Base-by-base conservation (phyloP, 2,329 filamentous ascomycete species). In the Hypoxylon sp. region DNA sequence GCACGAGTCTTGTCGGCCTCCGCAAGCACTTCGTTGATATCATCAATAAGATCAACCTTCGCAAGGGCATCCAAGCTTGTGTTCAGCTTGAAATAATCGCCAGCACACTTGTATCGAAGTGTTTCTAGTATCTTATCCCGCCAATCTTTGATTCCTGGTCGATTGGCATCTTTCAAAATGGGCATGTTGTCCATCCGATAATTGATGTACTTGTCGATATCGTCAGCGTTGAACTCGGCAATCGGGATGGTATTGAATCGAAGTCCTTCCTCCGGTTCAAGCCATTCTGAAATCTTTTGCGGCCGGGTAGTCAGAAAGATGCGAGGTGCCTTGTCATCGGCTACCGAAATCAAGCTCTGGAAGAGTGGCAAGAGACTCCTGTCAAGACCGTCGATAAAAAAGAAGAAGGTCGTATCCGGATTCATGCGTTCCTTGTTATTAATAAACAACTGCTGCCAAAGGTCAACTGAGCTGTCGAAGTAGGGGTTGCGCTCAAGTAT, bases 41-140 rank as follows among this genome's bases (percentile, higher is more conserved):
- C 69, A 5, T 71, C 68, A 27, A 70, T 57, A 2, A 69, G 61
- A 38, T 72, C 68, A 2, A 69, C 67, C 36, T 66, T 69, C 1
- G 65, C 44, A 11, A 73, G 64, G 1, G 62, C 63, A 23, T 67
- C 59, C 5, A 73, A 60, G 27, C 65, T 67, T n/a, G 57, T 62
- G 44, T 66, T 63, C 5, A 69, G 48, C 37, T 63, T 68, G 48
- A 68, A 65, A 40, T 66, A 69, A 29, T 69, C 67, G 13, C 67
- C 66, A 2, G 32, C 54, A 40, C 63, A 67, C 37, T 68, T 67
- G n/a, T 59, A 48, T 5, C 58, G 56, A 11, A 69, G 43, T 7
- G 59, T 63, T 2, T 61, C 37, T 7, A 67, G 41, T n/a, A 71
- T 69, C 12, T 55, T 64, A n/a, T 63, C 37, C n/a, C 69, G 59